phyloP scores from a whole-genome alignment of 192 early-diverging fungal species.

The Chytriomyces sp. region DNA sequence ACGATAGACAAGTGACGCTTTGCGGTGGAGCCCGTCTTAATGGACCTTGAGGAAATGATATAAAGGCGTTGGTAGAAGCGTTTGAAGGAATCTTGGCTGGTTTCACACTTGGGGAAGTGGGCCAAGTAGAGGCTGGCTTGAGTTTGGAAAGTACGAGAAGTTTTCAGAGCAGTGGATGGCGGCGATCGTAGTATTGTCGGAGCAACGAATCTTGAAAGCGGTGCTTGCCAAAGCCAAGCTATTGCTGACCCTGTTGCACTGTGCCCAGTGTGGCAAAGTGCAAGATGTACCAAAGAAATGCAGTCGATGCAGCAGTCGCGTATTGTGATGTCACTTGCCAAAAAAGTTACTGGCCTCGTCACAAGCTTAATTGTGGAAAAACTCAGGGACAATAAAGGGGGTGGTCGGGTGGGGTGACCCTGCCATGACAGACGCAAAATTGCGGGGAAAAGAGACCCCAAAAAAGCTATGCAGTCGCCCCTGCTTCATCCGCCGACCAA shows the following conservation, averaged over 20 bases:
- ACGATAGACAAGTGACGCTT: not conserved
- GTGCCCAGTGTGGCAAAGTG: not conserved
- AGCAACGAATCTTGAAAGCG: conserved; percentile 35
- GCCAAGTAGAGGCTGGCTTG: not conserved
- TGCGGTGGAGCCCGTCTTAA: conserved; percentile 4
- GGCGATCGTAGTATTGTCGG: conserved; percentile 38
- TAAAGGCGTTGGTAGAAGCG: conserved; percentile 39
- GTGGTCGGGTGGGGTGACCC: too few relatives aligned
- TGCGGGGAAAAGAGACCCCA: not conserved
- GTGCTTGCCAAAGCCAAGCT: conserved; percentile 13
- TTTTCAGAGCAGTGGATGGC: conserved; percentile 33
- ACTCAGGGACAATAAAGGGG: too few relatives aligned
- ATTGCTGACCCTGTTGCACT: not conserved
- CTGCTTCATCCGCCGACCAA: conserved; percentile 68
- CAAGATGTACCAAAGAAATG: conserved; percentile 29
- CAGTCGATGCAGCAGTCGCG: conserved; percentile 32
- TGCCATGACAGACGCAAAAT: too few relatives aligned
- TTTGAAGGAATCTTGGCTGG: conserved; percentile 26
- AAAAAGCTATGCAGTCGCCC: conserved; percentile 23
- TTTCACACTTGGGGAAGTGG: conserved; percentile 12
- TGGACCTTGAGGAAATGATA: conserved; percentile 44
- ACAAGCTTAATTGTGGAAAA: conserved; percentile 14
- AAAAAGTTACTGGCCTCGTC: conserved; percentile 25
- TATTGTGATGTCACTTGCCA: conserved; percentile 39
- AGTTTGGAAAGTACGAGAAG: not conserved